Conservation (phyloP, 345 rosid genomes). For the Pugionium dolabratum region DNA sequence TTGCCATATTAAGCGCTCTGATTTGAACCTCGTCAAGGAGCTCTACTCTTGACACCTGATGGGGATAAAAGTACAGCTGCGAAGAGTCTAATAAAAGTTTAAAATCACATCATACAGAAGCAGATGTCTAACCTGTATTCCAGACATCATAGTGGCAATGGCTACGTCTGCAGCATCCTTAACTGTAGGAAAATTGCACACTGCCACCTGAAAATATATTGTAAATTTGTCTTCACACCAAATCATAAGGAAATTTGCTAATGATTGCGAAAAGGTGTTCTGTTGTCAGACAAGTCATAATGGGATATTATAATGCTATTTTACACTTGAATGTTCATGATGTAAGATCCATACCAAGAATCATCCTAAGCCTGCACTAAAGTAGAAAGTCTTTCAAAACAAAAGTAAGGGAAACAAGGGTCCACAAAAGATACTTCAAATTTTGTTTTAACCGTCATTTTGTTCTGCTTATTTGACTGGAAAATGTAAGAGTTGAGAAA, state of each 20-base stretch:
- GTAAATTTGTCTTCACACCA: not conserved
- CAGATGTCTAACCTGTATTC: slow-evolving; percentile 68
- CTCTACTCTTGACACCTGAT: slow-evolving; percentile 87
- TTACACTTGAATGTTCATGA: not conserved
- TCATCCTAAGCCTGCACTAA: not conserved
- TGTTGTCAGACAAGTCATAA: not conserved
- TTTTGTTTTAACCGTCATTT: not conserved
- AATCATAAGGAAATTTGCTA: not conserved
- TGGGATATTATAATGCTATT: not conserved
- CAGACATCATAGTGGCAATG: slow-evolving; percentile 78
- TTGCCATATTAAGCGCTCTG: slow-evolving; percentile 82
- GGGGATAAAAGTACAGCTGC: slow-evolving; percentile 24
- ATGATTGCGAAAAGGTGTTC: slow-evolving; percentile 3
- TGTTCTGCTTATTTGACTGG: not conserved
- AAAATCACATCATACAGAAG: slow-evolving; percentile 6
- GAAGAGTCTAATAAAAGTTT: slow-evolving; percentile 13
- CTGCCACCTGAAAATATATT: slow-evolving; percentile 69
- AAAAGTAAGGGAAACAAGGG: not conserved
- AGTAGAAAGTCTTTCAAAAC: not conserved
- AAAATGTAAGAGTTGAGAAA: not conserved
- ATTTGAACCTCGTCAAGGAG: slow-evolving; percentile 87
- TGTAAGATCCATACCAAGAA: not conserved
- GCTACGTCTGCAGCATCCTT: slow-evolving; percentile 99
- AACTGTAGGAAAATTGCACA: slow-evolving; percentile 86
- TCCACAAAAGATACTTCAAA: not conserved